Evolutionary conservation across 1,284 basidiomycete genomes (phyloP).

Genomic region (Mycosarcoma mackinlayi): DNA sequence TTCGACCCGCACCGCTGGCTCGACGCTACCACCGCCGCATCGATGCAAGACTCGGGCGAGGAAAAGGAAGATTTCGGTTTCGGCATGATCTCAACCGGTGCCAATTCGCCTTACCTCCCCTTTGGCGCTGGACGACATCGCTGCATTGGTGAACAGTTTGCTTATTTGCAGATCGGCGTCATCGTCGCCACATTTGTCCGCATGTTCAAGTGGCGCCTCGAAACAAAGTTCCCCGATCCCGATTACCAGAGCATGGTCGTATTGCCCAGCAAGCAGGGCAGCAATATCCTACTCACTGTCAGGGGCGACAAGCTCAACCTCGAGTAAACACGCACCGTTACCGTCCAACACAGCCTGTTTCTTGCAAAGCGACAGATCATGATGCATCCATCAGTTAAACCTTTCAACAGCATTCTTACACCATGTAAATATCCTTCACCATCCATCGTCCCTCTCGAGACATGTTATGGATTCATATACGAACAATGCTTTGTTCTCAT

Average conservation of each 20-base stretch:
- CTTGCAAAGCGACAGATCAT: no score
- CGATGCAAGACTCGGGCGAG: conserved; percentile 72
- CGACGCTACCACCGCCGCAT: conserved; percentile 74
- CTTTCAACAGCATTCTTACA: no score
- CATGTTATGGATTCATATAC: no score
- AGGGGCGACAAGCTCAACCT: conserved; percentile 10
- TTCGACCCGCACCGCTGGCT: conserved; percentile 90
- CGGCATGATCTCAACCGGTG: conserved; percentile 75
- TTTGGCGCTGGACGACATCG: conserved; percentile 92
- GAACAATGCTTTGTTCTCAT: no score
- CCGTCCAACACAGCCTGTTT: no score
- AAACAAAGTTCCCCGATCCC: conserved; percentile 77
- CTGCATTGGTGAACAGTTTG: conserved; percentile 97
- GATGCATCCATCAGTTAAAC: no score
- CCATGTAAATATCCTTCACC: no score
- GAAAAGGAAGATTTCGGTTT: conserved; percentile 91
- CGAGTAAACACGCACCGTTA: no score
- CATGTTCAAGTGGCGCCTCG: conserved; percentile 78
- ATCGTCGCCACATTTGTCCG: conserved; percentile 84
- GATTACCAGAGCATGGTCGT: conserved; percentile 87
- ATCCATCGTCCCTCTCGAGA: no score
- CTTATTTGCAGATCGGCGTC: conserved; percentile 90
- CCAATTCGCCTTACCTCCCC: conserved; percentile 79
- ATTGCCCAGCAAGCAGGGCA: conserved; percentile 71
- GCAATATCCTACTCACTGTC: conserved; percentile 16